Evolutionary conservation across 345 rosid species (phyloP).

Genomic region (Eucalyptus cloeziana): DNA sequence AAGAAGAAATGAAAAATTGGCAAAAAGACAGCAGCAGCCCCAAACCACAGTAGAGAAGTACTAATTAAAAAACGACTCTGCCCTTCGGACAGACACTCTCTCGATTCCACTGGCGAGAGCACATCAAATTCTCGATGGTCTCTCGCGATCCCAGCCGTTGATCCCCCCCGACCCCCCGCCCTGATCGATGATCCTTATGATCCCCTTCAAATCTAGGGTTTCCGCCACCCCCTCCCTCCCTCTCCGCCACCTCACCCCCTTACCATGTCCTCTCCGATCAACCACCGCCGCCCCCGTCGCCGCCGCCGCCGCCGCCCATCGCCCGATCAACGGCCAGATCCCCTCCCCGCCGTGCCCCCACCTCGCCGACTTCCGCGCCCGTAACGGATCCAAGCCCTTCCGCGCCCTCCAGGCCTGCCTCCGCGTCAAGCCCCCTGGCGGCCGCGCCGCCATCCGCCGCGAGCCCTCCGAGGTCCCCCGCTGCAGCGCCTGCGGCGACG

Average conservation of each 20-base stretch:
- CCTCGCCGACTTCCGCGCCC: slow-evolving; percentile 35
- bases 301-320: background rate
- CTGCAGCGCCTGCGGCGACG: slow-evolving; percentile 25
- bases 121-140: background rate
- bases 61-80: background rate
- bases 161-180: background rate
- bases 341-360: slow-evolving; percentile 37
- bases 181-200: slow-evolving; percentile 17
- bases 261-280: background rate
- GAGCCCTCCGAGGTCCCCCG: slow-evolving; percentile 45
- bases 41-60: background rate
- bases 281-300: background rate
- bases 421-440: slow-evolving; percentile 46
- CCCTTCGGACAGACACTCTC: background rate
- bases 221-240: slow-evolving; percentile 2
- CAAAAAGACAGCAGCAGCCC: background rate
- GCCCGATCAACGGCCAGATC: slow-evolving; percentile 10
- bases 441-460: slow-evolving; percentile 36
- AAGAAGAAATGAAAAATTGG: background rate
- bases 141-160: slow-evolving; percentile 34
- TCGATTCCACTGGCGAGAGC: background rate
- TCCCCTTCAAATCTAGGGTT: slow-evolving; percentile 28
- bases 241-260: background rate
- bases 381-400: slow-evolving; percentile 38
- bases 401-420: slow-evolving; percentile 43